Base-by-base conservation (phyloP, 441 rosid genomes). In the Melastoma candidum region DNA sequence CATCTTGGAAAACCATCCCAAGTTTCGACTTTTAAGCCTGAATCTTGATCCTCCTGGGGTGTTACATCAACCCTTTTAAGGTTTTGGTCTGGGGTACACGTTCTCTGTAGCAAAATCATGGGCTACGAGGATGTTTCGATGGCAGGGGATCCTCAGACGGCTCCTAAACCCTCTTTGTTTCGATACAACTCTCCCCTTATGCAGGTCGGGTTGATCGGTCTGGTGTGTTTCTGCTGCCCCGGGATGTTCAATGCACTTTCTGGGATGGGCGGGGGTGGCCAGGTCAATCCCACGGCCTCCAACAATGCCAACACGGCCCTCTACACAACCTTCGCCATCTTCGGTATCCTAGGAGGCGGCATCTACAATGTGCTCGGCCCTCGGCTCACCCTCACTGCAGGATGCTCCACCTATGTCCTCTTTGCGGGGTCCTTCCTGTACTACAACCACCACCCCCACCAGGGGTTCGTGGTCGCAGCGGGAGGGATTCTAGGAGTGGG, bases 251-350 rank as follows among this genome's bases (percentile, higher is more conserved):
- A 90, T 56, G 98, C 98, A 36, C 81, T 90, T 58, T 77, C 88
- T 41, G 98, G 98, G 2, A 83, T 90, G 98, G 98, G 98, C 10
- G 98, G 90, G 1, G 96, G 93, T 0, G 98, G 96, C 24, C 98
- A 90, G 65, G 71, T 85, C 3, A 78, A 90, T 56, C 71, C 67
- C 48, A 82, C 87, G 22, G 98, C 88, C 12, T 75, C 89, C 47
- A 77, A 90, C 75, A 92, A 87, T 71, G 90, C 98, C 55, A 85
- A 80, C 78, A 92, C 98, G 47, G 96, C 98, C 62, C 94, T 92
- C 39, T 92, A 85, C 80, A 74, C 87, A 47, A 72, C 95, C 56
- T 92, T 92, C 67, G 79, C 94, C 64, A 13, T 92, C 68, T 85
- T 85, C 54, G 96, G 95, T 47, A 39, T 90, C 32, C 66, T 85